Evolutionary conservation across 129 eudicot genomes (phyloP).

Genomic region (Ambrosia artemisiifolia): DNA sequence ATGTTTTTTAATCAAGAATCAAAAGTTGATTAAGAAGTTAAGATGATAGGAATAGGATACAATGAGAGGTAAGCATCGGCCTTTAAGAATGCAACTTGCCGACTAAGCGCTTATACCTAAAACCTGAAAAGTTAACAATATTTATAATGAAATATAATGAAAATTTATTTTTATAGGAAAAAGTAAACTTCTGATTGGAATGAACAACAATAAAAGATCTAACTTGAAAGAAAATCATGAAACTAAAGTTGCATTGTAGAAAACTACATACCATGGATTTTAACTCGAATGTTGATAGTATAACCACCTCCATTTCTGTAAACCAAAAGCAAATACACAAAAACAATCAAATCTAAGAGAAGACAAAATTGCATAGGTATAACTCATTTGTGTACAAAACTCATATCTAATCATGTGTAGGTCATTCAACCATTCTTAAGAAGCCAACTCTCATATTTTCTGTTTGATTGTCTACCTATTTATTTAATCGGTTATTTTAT

Average conservation of each 20-base stretch:
- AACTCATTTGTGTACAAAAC: not conserved
- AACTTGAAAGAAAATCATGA: not conserved
- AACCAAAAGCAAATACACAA: not conserved
- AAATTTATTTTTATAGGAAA: not conserved
- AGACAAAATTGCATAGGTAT: not conserved
- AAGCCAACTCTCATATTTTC: no score
- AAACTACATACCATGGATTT: slow-evolving; percentile 59
- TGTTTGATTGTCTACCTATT: no score
- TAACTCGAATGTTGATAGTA: slow-evolving; percentile 72
- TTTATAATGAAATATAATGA: not conserved
- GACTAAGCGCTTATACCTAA: slow-evolving; percentile 58
- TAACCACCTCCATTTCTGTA: slow-evolving; percentile 72
- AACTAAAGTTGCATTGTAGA: not conserved
- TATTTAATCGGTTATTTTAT: no score
- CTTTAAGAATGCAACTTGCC: slow-evolving; percentile 70
- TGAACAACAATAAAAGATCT: not conserved
- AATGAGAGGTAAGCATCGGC: slow-evolving; percentile 98
- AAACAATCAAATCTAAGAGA: slow-evolving; percentile 1
- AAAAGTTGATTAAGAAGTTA: not conserved
- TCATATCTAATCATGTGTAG: not conserved
- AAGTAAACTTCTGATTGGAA: not conserved
- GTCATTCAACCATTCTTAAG: no score
- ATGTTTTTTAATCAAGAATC: not conserved
- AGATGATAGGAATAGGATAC: slow-evolving; percentile 79
- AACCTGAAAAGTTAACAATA: slow-evolving; percentile 36